These are phyloP conservation scores for Entophlyctis luteolus DNA, from an alignment of 192 early-diverging fungal genomes.

Conservation along the genomic window DNA sequence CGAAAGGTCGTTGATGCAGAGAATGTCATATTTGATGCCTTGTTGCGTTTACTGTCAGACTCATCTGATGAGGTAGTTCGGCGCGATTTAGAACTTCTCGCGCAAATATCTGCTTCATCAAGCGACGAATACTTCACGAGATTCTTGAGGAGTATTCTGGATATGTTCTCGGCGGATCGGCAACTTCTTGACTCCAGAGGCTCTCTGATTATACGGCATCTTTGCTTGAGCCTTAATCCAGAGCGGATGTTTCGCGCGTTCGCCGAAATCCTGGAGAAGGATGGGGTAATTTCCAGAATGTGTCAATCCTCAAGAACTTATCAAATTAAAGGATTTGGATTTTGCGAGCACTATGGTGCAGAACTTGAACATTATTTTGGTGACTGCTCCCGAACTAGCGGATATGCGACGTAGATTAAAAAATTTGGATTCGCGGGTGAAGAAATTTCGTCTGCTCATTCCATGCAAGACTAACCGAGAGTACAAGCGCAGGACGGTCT, in stretches of 20 bases:
- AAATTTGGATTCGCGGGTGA: slow-evolving; percentile 64
- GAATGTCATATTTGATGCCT: slow-evolving; percentile 78
- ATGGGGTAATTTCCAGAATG: slow-evolving; percentile 50
- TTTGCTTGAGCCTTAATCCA: slow-evolving; percentile 85
- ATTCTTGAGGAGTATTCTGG: slow-evolving; percentile 87
- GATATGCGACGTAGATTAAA: slow-evolving; percentile 77
- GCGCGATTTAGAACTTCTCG: slow-evolving; percentile 86
- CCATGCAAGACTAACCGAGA: not conserved
- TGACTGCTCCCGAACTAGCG: slow-evolving; percentile 88
- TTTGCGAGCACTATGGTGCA: slow-evolving; percentile 97
- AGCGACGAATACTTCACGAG: slow-evolving; percentile 79
- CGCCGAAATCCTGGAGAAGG: slow-evolving; percentile 79
- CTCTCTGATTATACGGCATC: slow-evolving; percentile 86
- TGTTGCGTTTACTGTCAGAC: slow-evolving; percentile 90
- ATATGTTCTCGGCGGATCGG: slow-evolving; percentile 84
- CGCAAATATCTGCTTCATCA: slow-evolving; percentile 85
- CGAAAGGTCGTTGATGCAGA: slow-evolving; percentile 78
- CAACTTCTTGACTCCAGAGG: slow-evolving; percentile 85
- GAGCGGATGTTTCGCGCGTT: slow-evolving; percentile 86
- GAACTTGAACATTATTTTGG: slow-evolving; percentile 92
- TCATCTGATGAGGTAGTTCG: slow-evolving; percentile 91
- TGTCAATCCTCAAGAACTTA: not conserved
- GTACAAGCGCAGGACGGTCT: slow-evolving; percentile 63
- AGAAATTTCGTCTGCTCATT: not conserved
- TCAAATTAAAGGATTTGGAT: slow-evolving; percentile 65